Evolutionary conservation across 139 green algal species (phyloP), one percentile per base, ranked within the genome.

Genomic region (Chlorella sp.): DNA sequence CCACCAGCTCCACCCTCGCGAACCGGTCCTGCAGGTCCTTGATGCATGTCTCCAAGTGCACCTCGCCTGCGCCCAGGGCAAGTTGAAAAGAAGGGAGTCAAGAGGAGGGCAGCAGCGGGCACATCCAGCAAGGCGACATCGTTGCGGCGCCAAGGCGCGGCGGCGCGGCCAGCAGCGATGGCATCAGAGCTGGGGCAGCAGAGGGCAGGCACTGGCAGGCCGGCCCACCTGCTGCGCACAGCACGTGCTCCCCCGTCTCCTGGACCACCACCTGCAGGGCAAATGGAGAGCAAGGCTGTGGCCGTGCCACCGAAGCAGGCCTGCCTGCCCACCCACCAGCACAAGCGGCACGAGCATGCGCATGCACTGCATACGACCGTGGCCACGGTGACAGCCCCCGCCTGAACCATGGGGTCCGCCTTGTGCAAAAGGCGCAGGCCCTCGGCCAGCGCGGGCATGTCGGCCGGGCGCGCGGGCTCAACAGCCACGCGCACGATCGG

Each of bases 1-100:
- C 95, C 43, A 90, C 71, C 35, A 99, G 77, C 77, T 97, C 77
- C 2, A 97, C 79, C 8, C 85, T 67, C 1, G 96, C 96, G 85
- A 98, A 99, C 14, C 94, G 77, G 81, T 98, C 93, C 77, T 75
- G 73, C 60, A 99, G 84, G 82, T 99, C 96, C 78, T 97, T 95
- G 58, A 99, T 80, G 74, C 93, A 96, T 8, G 92, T 97, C 87
- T 98, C 93, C 68, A 99, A 80, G 86, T 99, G 96, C 66, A 99
- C 95, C 83, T 99, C 96, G 1, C 96, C 96, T 69, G 94, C n/a
- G n/a, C n/a, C n/a, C 51, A 61, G 56, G 35, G 2, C 23, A 45
- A 51, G 9, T 9, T 35, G 11, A 25, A 1, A 41, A 2, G 15
- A 4, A 23, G 53, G 19, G 7, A 23, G 53, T n/a, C n/a, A n/a